Conservation (phyloP, 495 filamentous ascomycete species). For the Trichoderma reesei region DNA sequence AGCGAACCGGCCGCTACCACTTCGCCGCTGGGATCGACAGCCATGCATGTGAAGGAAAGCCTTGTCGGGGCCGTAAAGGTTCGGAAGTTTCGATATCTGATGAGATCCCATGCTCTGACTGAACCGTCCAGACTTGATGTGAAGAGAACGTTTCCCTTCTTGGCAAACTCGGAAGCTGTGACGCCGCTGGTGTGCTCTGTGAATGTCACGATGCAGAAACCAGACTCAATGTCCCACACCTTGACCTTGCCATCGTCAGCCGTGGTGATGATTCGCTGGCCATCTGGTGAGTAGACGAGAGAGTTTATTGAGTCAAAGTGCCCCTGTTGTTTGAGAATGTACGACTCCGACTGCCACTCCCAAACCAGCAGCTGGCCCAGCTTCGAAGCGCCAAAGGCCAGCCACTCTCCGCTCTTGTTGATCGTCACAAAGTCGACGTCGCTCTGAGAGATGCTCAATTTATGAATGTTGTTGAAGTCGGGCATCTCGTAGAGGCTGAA, state of each 20-base stretch:
- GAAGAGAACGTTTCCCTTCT: slow-evolving; percentile 88
- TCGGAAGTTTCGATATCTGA: slow-evolving; percentile 91
- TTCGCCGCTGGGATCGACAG: slow-evolving; percentile 94
- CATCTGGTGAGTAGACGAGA: slow-evolving; percentile 85
- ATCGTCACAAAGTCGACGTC: slow-evolving; percentile 89
- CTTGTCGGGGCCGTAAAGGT: slow-evolving; percentile 91
- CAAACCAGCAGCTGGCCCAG: slow-evolving; percentile 91
- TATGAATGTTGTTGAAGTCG: slow-evolving; percentile 94
- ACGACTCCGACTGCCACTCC: slow-evolving; percentile 99
- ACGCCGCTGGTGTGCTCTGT: slow-evolving; percentile 93
- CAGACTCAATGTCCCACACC: slow-evolving; percentile 92
- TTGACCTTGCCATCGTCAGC: slow-evolving; percentile 97
- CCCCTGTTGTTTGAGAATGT: slow-evolving; percentile 94
- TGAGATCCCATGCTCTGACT: slow-evolving; percentile 89
- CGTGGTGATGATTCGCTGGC: slow-evolving; percentile 81
- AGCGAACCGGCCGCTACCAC: slow-evolving; percentile 90
- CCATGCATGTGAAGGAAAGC: slow-evolving; percentile 82
- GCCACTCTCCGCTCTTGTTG: slow-evolving; percentile 91
- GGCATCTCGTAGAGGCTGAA: slow-evolving; percentile 93
- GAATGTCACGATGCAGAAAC: slow-evolving; percentile 96
- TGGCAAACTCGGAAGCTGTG: slow-evolving; percentile 90
- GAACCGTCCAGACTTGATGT: slow-evolving; percentile 91
- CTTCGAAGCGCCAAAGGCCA: slow-evolving; percentile 95
- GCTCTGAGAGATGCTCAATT: slow-evolving; percentile 82
- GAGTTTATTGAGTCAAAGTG: slow-evolving; percentile 97